Percentiles rank a stretch among this genome's conserved stretches.
phyloP scores from a whole-genome alignment of 192 early-diverging fungal species.

The Funneliformis mosseae region DNA sequence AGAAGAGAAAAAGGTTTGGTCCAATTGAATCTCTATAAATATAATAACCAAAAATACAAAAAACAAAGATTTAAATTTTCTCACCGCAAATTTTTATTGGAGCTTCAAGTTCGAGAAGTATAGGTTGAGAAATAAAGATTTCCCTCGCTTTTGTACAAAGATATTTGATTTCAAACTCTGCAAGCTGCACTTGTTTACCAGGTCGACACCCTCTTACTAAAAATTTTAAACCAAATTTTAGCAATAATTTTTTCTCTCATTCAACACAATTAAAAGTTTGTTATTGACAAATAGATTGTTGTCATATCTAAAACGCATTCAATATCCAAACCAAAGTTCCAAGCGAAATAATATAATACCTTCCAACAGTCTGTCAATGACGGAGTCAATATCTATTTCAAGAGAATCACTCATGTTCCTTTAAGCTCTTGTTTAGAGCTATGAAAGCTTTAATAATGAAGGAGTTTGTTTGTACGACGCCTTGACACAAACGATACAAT shows the following conservation, averaged over 20 bases:
- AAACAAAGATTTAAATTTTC: constrained; percentile 25
- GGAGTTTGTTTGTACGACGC: not conserved
- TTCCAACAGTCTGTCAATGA: constrained; percentile 91
- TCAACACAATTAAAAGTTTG: not conserved
- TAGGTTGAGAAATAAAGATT: constrained; percentile 92
- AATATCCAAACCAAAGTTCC: not conserved
- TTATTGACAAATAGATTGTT: not conserved
- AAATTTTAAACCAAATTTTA: constrained; percentile 12
- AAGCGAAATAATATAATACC: constrained; percentile 51
- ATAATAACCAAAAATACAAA: constrained; percentile 12
- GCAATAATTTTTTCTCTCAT: not conserved
- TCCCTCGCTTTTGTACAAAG: constrained; percentile 93
- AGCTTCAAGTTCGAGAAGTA: constrained; percentile 90
- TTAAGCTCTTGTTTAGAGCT: constrained; percentile 31
- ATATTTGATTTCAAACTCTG: constrained; percentile 93
- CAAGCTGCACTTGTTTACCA: constrained; percentile 94
- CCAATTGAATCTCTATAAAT: not conserved
- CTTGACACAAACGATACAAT: constrained; percentile 10
- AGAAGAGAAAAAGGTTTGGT: not conserved
- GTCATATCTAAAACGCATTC: not conserved
- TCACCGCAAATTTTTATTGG: constrained; percentile 96
- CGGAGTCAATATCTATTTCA: constrained; percentile 83
- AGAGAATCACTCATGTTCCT: constrained; percentile 49
- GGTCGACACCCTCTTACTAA: constrained; percentile 93
- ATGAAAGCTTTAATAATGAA: not conserved